Evolutionary conservation across 2,329 filamentous ascomycete genomes (phyloP), one percentile per base, ranked within the genome.

Genomic region (Colletotrichum sp.): DNA sequence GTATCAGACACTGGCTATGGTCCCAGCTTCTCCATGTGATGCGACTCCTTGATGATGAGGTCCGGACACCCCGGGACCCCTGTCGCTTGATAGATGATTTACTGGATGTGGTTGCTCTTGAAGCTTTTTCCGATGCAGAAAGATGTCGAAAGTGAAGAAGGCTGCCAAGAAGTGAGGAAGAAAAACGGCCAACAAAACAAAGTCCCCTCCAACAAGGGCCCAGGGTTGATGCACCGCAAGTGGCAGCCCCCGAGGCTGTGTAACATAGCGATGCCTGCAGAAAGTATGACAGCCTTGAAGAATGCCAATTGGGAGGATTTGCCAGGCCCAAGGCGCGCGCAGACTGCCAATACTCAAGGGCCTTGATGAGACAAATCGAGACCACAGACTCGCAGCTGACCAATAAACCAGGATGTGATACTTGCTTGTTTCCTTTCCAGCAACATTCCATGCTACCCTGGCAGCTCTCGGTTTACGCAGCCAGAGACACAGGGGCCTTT

Each of bases 231-330:
- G 30, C 61, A 61, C 60, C 24, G 39, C 52, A 72, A 63, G 39
- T 26, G 21, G 21, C 55, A 18, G 32, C 21, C 43, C 9, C 64
- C 39, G 39, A 57, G 48, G 55, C 69, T 64, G 69, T 68, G 70
- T 73, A 61, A 75, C 64, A 52, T 24, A 63, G 59, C 34, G 32
- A 60, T 21, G 32, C 52, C 52, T 36, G 55, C 57, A 21, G 64
- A 10, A 32, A 26, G 71, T 30, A 39, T 70, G 61, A 30, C 70
- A 64, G 57, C 63, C 57, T 68, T 67, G 70, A 64, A 75, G 73
- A 75, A 73, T 64, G 32, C 57, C 24, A 39, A 16, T 24, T 66
- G 72, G 43, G 24, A 65, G 34, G 21, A 60, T 61, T 43, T 9
- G 16, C 36, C 24, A 21, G 71, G 24, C 18, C 61, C 61, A 36